Evolutionary conservation across 805 yeast species (phyloP).

Genomic region (Saccharomycopsis sp.): DNA sequence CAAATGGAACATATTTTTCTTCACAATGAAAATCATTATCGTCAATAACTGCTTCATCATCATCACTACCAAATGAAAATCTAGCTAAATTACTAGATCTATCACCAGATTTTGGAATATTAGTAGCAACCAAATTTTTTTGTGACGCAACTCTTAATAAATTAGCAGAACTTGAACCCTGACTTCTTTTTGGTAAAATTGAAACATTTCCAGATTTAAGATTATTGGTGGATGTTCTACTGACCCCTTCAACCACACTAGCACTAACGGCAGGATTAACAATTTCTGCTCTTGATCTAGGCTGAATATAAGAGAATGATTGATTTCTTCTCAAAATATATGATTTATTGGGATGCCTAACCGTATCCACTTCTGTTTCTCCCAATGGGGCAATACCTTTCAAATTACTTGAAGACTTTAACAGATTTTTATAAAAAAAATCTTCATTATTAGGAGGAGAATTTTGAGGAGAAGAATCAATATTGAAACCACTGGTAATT

Average conservation of each 20-base stretch:
- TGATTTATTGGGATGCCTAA: constrained; percentile 4
- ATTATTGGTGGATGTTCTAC: neutral
- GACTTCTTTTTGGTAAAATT: neutral
- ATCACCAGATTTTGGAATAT: neutral
- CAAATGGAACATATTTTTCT: constrained; percentile 46
- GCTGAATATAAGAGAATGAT: constrained; percentile 17
- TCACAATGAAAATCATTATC: neutral
- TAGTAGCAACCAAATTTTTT: constrained; percentile 36
- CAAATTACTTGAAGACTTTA: constrained; percentile 3
- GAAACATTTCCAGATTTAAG: neutral
- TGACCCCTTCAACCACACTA: neutral
- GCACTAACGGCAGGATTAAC: neutral
- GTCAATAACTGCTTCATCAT: neutral
- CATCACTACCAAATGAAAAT: neutral
- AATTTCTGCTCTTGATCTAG: constrained; percentile 13
- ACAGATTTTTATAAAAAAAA: constrained; percentile 14
- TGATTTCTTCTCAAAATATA: constrained; percentile 13
- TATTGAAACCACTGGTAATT: constrained; percentile 8
- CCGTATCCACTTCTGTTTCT: constrained; percentile 9
- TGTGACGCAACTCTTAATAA: constrained; percentile 3
- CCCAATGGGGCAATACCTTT: constrained; percentile 6
- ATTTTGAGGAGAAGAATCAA: no score
- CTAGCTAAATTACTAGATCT: neutral
- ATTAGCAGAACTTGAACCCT: neutral
- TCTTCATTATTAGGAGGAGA: no score